Evolutionary conservation across 495 filamentous ascomycete species (phyloP).

Genomic region (Chaetomium fimeti): DNA sequence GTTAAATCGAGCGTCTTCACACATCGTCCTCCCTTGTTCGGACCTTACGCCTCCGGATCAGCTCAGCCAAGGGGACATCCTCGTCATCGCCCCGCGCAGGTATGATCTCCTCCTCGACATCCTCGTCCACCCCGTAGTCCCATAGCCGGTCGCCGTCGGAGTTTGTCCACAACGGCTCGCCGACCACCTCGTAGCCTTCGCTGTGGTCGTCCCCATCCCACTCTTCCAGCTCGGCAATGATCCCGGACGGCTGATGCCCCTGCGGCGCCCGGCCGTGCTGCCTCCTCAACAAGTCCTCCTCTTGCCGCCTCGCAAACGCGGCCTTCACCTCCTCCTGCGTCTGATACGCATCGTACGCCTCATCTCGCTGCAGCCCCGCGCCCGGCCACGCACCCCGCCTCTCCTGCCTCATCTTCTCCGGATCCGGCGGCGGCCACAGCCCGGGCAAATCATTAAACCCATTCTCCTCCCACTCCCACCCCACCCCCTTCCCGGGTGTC

Average conservation of each 20-base stretch:
- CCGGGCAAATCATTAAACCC: conserved; percentile 71
- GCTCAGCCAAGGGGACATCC: conserved; percentile 72
- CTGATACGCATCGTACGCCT: conserved; percentile 21
- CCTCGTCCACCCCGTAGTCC: conserved; percentile 91
- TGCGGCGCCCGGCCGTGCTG: conserved; percentile 32
- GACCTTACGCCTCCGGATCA: conserved; percentile 54
- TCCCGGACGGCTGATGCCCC: conserved; percentile 29
- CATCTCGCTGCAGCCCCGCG: conserved; percentile 22
- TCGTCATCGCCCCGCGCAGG: conserved; percentile 51
- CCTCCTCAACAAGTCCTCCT: conserved; percentile 47
- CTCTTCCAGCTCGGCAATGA: conserved; percentile 47
- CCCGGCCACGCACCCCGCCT: conserved; percentile 37
- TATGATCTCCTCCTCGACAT: conserved; percentile 61
- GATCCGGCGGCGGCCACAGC: conserved; percentile 85
- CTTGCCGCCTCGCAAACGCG: conserved; percentile 39
- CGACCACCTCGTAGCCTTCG: conserved; percentile 40
- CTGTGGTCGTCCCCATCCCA: conserved; percentile 31
- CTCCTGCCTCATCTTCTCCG: conserved; percentile 66
- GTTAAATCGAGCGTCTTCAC: conserved; percentile 3
- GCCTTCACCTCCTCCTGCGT: conserved; percentile 34
- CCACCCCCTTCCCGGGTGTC: conserved; percentile 36
- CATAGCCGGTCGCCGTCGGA: conserved; percentile 78
- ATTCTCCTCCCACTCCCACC: conserved; percentile 75
- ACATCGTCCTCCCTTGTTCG: conserved; percentile 30
- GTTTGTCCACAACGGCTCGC: conserved; percentile 74